Evolutionary conservation across 1,139 yeast genomes (phyloP), one percentile per base, ranked within the genome.

Genomic region (Hyphopichia pseudoburtonii): DNA sequence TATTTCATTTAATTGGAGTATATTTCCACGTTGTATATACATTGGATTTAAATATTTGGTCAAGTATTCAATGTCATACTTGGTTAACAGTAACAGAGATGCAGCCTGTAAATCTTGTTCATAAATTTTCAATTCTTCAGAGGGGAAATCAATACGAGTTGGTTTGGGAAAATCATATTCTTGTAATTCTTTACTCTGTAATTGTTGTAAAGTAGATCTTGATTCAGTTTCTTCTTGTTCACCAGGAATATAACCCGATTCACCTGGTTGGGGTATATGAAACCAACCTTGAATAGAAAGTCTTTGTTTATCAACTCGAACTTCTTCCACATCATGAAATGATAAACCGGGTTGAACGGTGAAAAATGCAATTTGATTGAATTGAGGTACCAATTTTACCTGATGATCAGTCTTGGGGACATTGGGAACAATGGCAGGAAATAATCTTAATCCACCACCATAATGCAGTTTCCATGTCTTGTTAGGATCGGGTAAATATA

Each of bases 291-390:
- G 96, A 43, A 94, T 87, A 1, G 96, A 86, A 33, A 92, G 67
- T 51, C 99, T 73, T 46, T 89, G 95, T 54, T 82, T 86, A 52
- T 89, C 95, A 2, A 82, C 95, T 45, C 84, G 77, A 2, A 94
- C 98, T 57, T 94, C 98, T 62, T 94, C 98, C 8, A 94, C 99
- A 50, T 94, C 98, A 57, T 94, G 99, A 70, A 92, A 94, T 3
- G 96, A 86, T 35, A 84, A 76, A 1, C 98, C 99, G 1, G 98
- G 98, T 56, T 89, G 95, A 8, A 94, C 97, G 2, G 86, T 84
- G 71, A 94, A 94, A 56, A 92, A 87, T 1, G 97, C 96, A 56
- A 94, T 81, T 61, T 92, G 97, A 60, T 94, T 92, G 73, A 95
- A 94, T 48, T 86, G 94, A 1, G 98, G 98, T 1, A 88, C 86